Conservation (phyloP, 805 yeast species). For the Starmerella floricola region DNA sequence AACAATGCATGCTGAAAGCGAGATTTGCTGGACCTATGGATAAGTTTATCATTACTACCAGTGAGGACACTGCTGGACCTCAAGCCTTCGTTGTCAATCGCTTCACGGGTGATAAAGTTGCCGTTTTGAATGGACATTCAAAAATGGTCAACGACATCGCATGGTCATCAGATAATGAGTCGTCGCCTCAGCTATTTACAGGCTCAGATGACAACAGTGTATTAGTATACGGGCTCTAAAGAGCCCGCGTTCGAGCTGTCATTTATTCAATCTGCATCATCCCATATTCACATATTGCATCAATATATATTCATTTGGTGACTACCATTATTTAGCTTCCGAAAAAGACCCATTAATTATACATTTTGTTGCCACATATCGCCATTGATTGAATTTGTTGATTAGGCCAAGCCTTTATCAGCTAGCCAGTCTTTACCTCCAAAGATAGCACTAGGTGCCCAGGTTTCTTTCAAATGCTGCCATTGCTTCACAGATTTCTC, state of each 20-base stretch:
- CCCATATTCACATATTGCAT: too few relatives aligned
- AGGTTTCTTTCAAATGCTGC: slow-evolving; percentile 49
- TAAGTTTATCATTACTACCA: slow-evolving; percentile 62
- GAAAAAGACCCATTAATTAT: too few relatives aligned
- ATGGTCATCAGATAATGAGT: slow-evolving; percentile 23
- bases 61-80: slow-evolving; percentile 59
- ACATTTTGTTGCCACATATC: too few relatives aligned
- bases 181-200: slow-evolving; percentile 35
- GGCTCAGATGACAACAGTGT: slow-evolving; percentile 74
- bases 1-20: slow-evolving; percentile 57
- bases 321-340: too few relatives aligned
- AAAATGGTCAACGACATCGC: slow-evolving; percentile 66
- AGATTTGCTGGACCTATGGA: slow-evolving; percentile 65
- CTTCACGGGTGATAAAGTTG: slow-evolving; percentile 52
- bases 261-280: too few relatives aligned
- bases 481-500: slow-evolving; percentile 47
- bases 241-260: too few relatives aligned
- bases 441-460: slow-evolving; percentile 76
- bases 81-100: slow-evolving; percentile 60
- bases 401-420: slow-evolving; percentile 47
- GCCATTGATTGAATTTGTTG: neutral
- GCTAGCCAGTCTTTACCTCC: slow-evolving; percentile 72
- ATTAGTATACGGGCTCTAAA: slow-evolving; percentile 3
- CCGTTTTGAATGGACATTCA: slow-evolving; percentile 49
- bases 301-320: too few relatives aligned